Evolutionary conservation across 345 rosid genomes (phyloP).

Genomic region (Tarenaya hassleriana): DNA sequence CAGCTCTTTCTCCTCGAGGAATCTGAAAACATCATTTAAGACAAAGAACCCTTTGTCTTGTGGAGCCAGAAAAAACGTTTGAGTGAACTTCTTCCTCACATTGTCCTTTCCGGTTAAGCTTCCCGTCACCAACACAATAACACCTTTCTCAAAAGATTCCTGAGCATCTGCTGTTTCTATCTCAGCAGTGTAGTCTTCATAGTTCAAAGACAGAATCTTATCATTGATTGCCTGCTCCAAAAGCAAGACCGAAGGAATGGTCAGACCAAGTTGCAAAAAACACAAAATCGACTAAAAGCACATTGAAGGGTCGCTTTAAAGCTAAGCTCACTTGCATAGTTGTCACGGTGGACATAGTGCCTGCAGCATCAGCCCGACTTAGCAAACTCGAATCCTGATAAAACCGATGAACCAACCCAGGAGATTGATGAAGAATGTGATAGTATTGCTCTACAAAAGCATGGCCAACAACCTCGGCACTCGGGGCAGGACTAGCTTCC

Average conservation of each 20-base stretch:
- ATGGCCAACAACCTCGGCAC: constrained; percentile 61
- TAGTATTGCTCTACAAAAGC: constrained; percentile 78
- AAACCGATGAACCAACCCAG: constrained; percentile 58
- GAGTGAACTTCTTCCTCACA: constrained; percentile 71
- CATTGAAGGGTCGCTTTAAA: not conserved
- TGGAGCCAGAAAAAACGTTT: constrained; percentile 87
- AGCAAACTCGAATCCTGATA: constrained; percentile 67
- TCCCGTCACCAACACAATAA: constrained; percentile 79
- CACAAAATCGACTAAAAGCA: not conserved
- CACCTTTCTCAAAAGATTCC: constrained; percentile 63
- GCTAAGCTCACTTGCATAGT: constrained; percentile 61
- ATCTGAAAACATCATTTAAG: constrained; percentile 78
- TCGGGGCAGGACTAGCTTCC: constrained; percentile 36
- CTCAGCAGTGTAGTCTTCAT: constrained; percentile 61
- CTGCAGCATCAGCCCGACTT: constrained; percentile 55
- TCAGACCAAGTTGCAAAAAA: no score
- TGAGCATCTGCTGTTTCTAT: constrained; percentile 91
- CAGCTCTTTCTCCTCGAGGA: constrained; percentile 53
- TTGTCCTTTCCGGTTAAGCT: constrained; percentile 67
- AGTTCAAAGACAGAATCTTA: constrained; percentile 53
- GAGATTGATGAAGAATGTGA: constrained; percentile 59
- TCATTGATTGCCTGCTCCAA: constrained; percentile 12
- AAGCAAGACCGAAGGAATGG: no score
- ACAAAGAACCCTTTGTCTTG: constrained; percentile 90
- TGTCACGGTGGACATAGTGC: constrained; percentile 49